These are phyloP conservation scores for Suillus bovinus DNA, from an alignment of 768 basidiomycete species.

Conservation along the genomic window DNA sequence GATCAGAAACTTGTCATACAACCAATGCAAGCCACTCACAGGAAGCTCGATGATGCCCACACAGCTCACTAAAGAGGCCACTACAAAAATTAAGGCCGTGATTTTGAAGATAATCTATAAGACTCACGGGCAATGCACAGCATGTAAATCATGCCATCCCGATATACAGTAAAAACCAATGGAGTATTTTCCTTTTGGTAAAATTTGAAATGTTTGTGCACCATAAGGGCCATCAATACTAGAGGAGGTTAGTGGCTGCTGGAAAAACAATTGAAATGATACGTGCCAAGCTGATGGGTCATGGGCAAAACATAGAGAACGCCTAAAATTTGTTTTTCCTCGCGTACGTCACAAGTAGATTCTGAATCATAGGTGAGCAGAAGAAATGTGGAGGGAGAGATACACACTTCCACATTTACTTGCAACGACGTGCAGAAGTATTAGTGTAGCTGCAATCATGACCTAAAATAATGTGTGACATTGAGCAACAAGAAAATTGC, in stretches of 20 bases:
- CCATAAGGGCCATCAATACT: background rate
- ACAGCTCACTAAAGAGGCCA: background rate
- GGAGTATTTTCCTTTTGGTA: background rate
- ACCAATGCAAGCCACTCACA: background rate
- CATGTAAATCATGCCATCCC: constrained; percentile 1
- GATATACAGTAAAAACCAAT: background rate
- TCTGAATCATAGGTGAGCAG: background rate
- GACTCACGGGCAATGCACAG: constrained; percentile 1
- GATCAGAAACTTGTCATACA: background rate
- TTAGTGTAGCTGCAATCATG: background rate
- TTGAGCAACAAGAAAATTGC: background rate
- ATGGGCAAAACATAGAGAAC: background rate
- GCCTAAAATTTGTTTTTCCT: background rate
- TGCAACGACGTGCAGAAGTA: background rate
- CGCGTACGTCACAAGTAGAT: background rate
- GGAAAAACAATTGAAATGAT: background rate
- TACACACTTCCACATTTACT: background rate
- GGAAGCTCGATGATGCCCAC: background rate
- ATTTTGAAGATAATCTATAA: background rate
- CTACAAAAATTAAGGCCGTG: background rate
- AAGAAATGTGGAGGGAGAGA: background rate
- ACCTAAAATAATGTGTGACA: background rate
- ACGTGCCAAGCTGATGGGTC: background rate
- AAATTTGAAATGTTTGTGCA: background rate
- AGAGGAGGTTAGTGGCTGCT: too few species aligned